Evolutionary conservation across 1,139 yeast genomes (phyloP), one percentile per base, ranked within the genome.

Genomic region (Hemisphaericaspora xylofermentans): DNA sequence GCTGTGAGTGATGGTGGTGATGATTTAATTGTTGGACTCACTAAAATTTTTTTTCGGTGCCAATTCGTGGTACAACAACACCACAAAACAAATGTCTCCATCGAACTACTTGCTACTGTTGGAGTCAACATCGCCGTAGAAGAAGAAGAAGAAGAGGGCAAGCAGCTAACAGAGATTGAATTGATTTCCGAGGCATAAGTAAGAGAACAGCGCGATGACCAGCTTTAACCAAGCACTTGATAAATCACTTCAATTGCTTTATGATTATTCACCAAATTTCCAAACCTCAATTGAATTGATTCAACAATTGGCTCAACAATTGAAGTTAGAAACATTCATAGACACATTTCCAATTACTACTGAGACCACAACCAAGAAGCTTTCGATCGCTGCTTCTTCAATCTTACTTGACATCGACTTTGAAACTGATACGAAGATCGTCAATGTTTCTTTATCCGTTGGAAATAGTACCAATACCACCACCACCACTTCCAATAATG

Each of bases 381-480:
- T 72, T 38, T 63, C 75, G 8, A 71, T 72, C 30, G 77, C 76
- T 1, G 76, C 76, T 3, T 63, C 74, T 2, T 56, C 66, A 18
- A 64, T 71, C 5, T 56, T 72, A 35, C 57, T 72, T n/a, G 78
- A 72, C 44, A 60, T 72, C 22, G 78, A 71, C 45, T 69, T 68
- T 44, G 47, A 56, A 4, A 60, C 54, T 22, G 64, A 60, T 38
- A 48, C 43, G 2, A 49, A 45, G 12, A 57, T 69, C 2, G 48
- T 62, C 12, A 49, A 61, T 21, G 66, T 70, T 12, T 59, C 69
- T 8, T 54, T 70, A 36, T 69, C 76, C 0, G 62, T 64, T 58
- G 74, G 70, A 0, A 60, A 57, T 43, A 35, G 34, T 12, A 21
- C 27, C 18, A 40, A 40, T 13, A 22, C 33, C 25, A 40, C 14